Percentiles rank a stretch among this genome's conserved stretches.
Evolutionary conservation across 2,329 filamentous ascomycete species (phyloP).

Genomic region (Sporothrix globosa): DNA sequence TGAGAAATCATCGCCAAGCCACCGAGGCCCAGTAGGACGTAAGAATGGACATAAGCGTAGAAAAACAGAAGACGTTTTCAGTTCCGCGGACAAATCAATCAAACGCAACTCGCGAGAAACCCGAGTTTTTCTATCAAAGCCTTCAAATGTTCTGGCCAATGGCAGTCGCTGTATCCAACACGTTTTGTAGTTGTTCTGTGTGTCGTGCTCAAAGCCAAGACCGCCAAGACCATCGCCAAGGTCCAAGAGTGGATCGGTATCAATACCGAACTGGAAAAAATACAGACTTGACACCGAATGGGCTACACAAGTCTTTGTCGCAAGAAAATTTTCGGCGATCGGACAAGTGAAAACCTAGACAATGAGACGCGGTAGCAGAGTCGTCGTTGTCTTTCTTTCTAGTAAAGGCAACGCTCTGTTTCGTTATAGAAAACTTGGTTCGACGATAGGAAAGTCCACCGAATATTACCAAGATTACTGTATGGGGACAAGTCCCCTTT

Average conservation of each 20-base stretch:
- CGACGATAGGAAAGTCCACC: neutral
- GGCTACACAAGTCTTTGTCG: neutral
- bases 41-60: neutral
- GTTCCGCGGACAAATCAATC: neutral
- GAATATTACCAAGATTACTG: neutral
- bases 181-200: neutral
- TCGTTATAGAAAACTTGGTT: neutral
- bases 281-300: neutral
- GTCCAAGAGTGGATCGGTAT: neutral
- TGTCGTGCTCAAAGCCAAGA: slow-evolving; percentile 11
- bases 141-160: neutral
- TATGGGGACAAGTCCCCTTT: neutral
- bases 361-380: neutral
- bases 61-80: neutral
- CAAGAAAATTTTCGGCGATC: neutral
- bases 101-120: slow-evolving; percentile 5
- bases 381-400: neutral
- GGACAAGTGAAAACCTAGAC: neutral
- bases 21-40: slow-evolving; percentile 5
- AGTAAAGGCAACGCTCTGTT: neutral
- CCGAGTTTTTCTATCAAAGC: slow-evolving; percentile 1
- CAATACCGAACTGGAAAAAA: neutral
- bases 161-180: neutral
- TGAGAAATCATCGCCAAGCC: slow-evolving; percentile 1
- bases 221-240: slow-evolving; percentile 7